Evolutionary conservation across 2,329 filamentous ascomycete genomes (phyloP), one percentile per base, ranked within the genome.

Genomic region (Grosmannia clavigera): DNA sequence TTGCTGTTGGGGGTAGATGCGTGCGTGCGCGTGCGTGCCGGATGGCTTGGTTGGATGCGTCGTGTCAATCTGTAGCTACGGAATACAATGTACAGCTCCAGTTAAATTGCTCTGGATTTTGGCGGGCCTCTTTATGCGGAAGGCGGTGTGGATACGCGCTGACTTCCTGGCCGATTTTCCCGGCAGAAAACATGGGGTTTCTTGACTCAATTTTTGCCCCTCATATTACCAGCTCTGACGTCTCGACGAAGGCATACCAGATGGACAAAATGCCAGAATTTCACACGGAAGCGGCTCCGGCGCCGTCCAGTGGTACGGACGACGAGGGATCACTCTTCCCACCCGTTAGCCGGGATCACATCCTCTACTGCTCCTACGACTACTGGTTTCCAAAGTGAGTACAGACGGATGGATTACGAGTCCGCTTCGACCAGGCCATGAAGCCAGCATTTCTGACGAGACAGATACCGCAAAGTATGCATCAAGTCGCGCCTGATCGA

Each of bases 321-420:
- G 35, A 9, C 33, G 63, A 55, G 5, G 57, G 61, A 5, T 76
- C 90, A 22, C 83, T 82, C 25, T 97, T 99, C 69, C 88, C 91
- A 25, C 90, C 90, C 1, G 82, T 96, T 61, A 90, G 85, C 38
- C 88, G 86, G 69, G 83, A 87, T 55, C 92, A 99, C 69, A 95
- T 99, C 63, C 77, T 96, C 59, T 88, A 96, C 73, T 99, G 92
- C 74, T 95, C 94, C 51, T 96, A 95, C 72, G 88, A 96, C 70
- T 83, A 81, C 62, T 99, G 94, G 94, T 90, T 96, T 68, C 84
- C 88, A 55, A 86, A 82, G 80, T 90, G 75, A 58, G 75, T 68
- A 48, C 14, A 35, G 25, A 9, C 14, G 9, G 38, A 48, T 12
- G 35, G 40, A 61, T 67, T 57, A 67, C 25, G 48, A 40, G 50